A percentile compares a stretch with the other conserved stretches of the same genome.
Evolutionary conservation across 768 basidiomycete genomes (phyloP).

Genomic region (Leucocoprinus leucothites): DNA sequence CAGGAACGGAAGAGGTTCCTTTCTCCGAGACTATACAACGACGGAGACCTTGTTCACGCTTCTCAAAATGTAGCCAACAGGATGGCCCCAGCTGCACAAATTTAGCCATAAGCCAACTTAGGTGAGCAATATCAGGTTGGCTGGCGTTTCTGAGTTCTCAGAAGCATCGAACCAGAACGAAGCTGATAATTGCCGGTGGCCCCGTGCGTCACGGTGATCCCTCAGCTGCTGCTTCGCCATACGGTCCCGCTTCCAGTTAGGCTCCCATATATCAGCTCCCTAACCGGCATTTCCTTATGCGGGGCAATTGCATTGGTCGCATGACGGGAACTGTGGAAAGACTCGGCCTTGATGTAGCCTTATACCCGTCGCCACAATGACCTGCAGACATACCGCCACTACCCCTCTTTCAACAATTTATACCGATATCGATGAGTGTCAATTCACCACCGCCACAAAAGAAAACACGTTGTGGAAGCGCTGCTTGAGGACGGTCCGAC

Average conservation of each 20-base stretch:
- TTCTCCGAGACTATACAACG: slow-evolving; percentile 3
- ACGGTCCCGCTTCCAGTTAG: not conserved
- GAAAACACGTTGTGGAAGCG: too few species aligned
- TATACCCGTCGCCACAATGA: slow-evolving; percentile 2
- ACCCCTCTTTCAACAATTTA: not conserved
- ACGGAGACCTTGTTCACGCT: not conserved
- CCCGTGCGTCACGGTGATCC: slow-evolving; percentile 9
- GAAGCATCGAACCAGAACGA: not conserved
- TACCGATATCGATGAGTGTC: too few species aligned
- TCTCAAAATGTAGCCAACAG: not conserved
- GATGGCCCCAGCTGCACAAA: not conserved
- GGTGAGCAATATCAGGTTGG: not conserved
- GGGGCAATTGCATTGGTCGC: not conserved
- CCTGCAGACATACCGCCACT: not conserved
- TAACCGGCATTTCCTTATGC: not conserved
- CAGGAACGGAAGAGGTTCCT: not conserved
- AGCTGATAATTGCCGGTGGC: slow-evolving; percentile 4
- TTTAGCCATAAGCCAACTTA: not conserved
- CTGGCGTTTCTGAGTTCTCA: not conserved
- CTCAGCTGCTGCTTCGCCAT: not conserved
- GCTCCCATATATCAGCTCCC: not conserved
- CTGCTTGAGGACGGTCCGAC: too few species aligned
- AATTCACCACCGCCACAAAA: not conserved
- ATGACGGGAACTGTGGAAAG: slow-evolving; percentile 1
- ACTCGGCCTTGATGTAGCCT: not conserved